Conservation (phyloP, 192 early-diverging fungal species). For the Coemansia aciculifera region DNA sequence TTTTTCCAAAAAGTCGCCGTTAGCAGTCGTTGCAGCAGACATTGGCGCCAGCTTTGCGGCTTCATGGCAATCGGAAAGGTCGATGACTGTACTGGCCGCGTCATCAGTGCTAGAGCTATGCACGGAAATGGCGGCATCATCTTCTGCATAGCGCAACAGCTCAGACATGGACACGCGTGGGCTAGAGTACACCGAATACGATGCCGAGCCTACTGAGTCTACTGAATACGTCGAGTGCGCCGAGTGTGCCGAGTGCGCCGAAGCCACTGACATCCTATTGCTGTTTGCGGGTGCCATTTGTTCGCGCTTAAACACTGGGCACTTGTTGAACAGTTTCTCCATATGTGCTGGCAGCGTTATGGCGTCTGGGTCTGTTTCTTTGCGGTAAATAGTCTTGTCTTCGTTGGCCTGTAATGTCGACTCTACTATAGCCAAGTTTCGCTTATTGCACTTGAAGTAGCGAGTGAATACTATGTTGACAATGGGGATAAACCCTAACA, state of each 20-base stretch:
- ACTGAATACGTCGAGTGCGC: neutral
- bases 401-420: slow-evolving; percentile 29
- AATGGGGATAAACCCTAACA: slow-evolving; percentile 37
- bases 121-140: neutral
- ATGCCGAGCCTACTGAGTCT: slow-evolving; percentile 3
- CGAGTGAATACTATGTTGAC: slow-evolving; percentile 38
- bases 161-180: slow-evolving; percentile 25
- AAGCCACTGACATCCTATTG: neutral
- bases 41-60: neutral
- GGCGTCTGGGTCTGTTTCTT: neutral
- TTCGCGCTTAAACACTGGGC: slow-evolving; percentile 26
- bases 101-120: neutral
- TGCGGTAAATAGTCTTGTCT: slow-evolving; percentile 9
- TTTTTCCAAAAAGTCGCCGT: neutral
- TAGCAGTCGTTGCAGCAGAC: neutral
- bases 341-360: slow-evolving; percentile 6
- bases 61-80: neutral
- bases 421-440: slow-evolving; percentile 39
- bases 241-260: neutral
- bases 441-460: slow-evolving; percentile 45
- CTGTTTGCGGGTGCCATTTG: neutral
- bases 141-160: neutral
- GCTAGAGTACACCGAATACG: slow-evolving; percentile 30
- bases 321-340: slow-evolving; percentile 27
- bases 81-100: slow-evolving; percentile 13